Evolutionary conservation across 1,284 basidiomycete species (phyloP).

Genomic region (Ceratobasidium sp.): DNA sequence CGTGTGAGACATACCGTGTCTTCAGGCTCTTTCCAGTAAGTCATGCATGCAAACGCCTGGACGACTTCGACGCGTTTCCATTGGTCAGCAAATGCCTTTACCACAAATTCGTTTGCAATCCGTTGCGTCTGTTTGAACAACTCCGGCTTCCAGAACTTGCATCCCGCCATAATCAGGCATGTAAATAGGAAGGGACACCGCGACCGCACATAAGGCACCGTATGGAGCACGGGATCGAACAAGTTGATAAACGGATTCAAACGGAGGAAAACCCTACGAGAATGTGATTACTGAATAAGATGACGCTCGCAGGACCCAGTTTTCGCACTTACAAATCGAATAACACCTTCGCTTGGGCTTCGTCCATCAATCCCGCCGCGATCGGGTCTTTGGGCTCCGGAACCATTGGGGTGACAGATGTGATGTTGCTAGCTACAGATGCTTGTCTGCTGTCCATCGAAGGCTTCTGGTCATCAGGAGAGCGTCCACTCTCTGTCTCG

Average conservation of each 20-base stretch:
- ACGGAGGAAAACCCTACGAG: conserved; percentile 66
- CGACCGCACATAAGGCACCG: conserved; percentile 71
- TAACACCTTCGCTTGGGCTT: conserved; percentile 67
- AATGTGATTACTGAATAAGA: conserved; percentile 6
- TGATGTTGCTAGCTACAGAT: conserved; percentile 10
- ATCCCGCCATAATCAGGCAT: conserved; percentile 77
- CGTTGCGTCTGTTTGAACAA: conserved; percentile 69
- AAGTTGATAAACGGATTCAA: conserved; percentile 84
- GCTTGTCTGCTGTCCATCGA: conserved; percentile 37
- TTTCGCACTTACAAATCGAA: conserved; percentile 58
- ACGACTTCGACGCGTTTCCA: conserved; percentile 80
- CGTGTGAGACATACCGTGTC: conserved; percentile 62
- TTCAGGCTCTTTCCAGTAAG: conserved; percentile 84
- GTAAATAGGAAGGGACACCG: conserved; percentile 80
- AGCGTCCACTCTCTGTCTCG: conserved; percentile 53
- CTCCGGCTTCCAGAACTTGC: conserved; percentile 80
- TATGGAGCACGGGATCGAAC: conserved; percentile 78
- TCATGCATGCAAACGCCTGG: conserved; percentile 81
- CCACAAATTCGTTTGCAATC: conserved; percentile 68
- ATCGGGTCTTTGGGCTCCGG: conserved; percentile 66
- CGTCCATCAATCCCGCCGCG: conserved; percentile 66
- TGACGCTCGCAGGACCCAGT: background rate
- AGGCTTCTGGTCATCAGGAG: conserved; percentile 33
- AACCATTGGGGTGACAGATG: conserved; percentile 16
- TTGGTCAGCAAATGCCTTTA: conserved; percentile 74